Conservation (phyloP, 1,139 yeast species). For the Hansenula sp. region DNA sequence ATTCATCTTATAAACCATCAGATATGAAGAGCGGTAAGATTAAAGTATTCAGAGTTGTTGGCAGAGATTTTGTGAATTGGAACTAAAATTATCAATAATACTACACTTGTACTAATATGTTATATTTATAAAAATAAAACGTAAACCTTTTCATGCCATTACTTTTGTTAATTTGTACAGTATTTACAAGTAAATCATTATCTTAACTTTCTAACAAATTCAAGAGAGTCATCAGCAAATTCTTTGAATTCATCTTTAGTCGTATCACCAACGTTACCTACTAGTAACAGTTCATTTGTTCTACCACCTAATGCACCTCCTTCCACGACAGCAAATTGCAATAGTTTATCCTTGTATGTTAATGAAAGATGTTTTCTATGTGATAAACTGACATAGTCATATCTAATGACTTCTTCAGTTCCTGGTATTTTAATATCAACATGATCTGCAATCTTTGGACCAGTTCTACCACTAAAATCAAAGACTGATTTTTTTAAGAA, state of each 20-base stretch:
- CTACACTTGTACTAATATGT: neutral
- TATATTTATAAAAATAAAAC: neutral
- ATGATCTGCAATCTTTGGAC: constrained; percentile 33
- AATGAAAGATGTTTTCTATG: constrained; percentile 43
- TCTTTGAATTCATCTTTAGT: constrained; percentile 20
- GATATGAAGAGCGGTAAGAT: constrained; percentile 80
- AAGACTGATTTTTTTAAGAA: constrained; percentile 37
- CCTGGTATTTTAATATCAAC: constrained; percentile 36
- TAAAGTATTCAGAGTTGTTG: constrained; percentile 70
- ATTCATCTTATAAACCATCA: constrained; percentile 59
- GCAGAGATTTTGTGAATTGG: constrained; percentile 64
- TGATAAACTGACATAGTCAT: constrained; percentile 39
- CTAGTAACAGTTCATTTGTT: constrained; percentile 41
- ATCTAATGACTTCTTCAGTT: constrained; percentile 28
- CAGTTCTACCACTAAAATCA: constrained; percentile 33
- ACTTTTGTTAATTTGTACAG: no score
- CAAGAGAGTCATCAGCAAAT: constrained; percentile 25
- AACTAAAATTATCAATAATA: neutral
- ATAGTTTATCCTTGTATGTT: constrained; percentile 32
- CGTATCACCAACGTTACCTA: constrained; percentile 32
- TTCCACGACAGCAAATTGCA: constrained; percentile 46
- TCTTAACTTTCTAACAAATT: constrained; percentile 13
- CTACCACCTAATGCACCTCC: constrained; percentile 57
- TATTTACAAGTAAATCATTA: no score
- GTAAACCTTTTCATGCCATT: neutral